Conservation (phyloP, 441 rosid species). For the Erodium texanum region DNA sequence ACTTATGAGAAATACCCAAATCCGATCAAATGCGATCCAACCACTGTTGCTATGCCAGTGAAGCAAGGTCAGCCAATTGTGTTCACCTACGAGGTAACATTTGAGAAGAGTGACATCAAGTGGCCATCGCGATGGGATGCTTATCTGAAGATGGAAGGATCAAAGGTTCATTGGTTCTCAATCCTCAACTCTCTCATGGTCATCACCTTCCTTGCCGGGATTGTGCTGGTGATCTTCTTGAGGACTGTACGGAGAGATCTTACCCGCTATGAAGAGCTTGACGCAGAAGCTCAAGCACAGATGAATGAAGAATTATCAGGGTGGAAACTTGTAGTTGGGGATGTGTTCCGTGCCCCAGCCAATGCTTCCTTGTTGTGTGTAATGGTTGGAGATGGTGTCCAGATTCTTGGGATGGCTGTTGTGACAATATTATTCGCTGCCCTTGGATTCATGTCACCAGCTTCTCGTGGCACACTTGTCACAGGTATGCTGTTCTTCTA, state of each 20-base stretch:
- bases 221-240: conserved; percentile 27
- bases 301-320: conserved; percentile 30
- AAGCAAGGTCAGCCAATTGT: conserved; percentile 66
- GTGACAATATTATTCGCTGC: conserved; percentile 27
- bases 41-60: conserved; percentile 49
- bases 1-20: conserved; percentile 52
- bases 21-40: conserved; percentile 60
- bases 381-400: conserved; percentile 27
- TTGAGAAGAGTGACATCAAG: conserved; percentile 58
- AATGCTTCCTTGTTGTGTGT: conserved; percentile 18
- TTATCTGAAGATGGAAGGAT: conserved; percentile 77
- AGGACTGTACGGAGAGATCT: conserved; percentile 28
- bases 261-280: conserved; percentile 25
- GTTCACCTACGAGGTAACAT: conserved; percentile 63
- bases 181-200: conserved; percentile 30
- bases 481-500: conserved; percentile 28
- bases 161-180: conserved; percentile 33
- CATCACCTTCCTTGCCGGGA: conserved; percentile 26
- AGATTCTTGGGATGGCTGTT: conserved; percentile 28
- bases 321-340: conserved; percentile 28
- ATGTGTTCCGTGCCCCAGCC: conserved; percentile 24
- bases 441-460: conserved; percentile 24
- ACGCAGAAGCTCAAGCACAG: conserved; percentile 29
- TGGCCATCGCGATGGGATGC: conserved; percentile 93
- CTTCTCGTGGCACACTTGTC: conserved; percentile 23